Base-by-base conservation (phyloP, 495 filamentous ascomycete species). In the Aspergillus bertholletiae region DNA sequence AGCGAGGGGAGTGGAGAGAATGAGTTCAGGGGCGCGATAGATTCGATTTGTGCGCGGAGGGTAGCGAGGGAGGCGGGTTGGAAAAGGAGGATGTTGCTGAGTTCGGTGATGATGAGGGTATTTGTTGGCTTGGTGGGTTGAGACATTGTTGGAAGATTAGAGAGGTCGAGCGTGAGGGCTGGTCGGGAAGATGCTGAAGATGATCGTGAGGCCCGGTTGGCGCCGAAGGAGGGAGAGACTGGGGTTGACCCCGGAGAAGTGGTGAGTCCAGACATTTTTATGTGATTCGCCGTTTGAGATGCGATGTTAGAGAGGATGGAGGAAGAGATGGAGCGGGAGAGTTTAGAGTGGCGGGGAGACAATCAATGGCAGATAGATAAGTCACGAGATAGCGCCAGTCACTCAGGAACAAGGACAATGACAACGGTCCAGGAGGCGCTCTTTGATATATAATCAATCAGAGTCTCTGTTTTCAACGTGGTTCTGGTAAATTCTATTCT, bases 1-100 rank as follows among this genome's bases (percentile, higher is more conserved):
- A 97, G 86, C 17, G 90, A 96, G 57, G 90, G 92, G 32, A 98
- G 83, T 0, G 94, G 94, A 28, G 90, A 89, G 84, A 92, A 97
- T 53, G 86, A 84, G 76, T 94, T 85, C 53, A 97, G 81, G 5
- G 84, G 81, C 0, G 87, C 88, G 23, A 85, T 77, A 5, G 72
- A 67, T 20, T 75, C 59, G 68, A 97, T 86, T 46, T 87, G 81
- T 34, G 82, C 71, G 62, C 87, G 88, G 69, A 98, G 90, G 20
- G 77, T 80, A 54, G 86, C 77, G 51, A 97, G 83, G 56, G 90
- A 89, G 47, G 82, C 69, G 0, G 90, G 79, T 56, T 84, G 79
- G 81, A 98, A 98, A 69, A 95, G 85, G 49, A 82, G 74, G 15
- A 83, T 76, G 64, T 90, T 84, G 61, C 86, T 75, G 30, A 98